Percentiles rank a stretch among this genome's conserved stretches.
Conservation (phyloP, 2,329 filamentous ascomycete species). For the Alternaria arbusti region DNA sequence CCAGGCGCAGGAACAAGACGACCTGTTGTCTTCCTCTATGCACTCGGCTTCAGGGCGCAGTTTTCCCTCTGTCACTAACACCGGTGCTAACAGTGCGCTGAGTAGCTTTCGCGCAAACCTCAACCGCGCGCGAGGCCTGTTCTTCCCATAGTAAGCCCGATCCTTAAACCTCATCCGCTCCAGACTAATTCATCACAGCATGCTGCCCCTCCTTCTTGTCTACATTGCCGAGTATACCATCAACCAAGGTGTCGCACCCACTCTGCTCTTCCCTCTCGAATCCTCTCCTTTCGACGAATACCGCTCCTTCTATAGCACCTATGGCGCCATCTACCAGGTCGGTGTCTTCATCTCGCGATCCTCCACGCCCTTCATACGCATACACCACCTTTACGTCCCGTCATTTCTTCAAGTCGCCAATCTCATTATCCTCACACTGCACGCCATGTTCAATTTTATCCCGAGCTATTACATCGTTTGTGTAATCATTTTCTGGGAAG, state of each 20-base stretch:
- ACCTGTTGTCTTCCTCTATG: constrained; percentile 44
- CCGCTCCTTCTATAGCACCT: constrained; percentile 91
- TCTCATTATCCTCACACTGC: constrained; percentile 72
- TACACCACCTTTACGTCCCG: constrained; percentile 81
- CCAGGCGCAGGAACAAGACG: constrained; percentile 37
- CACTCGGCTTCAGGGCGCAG: constrained; percentile 41
- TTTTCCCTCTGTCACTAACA: constrained; percentile 24
- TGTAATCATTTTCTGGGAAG: constrained; percentile 89
- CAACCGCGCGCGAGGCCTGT: constrained; percentile 69
- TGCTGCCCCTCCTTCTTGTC: constrained; percentile 89
- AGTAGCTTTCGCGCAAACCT: constrained; percentile 60
- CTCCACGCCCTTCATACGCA: constrained; percentile 83
- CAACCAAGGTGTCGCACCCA: constrained; percentile 92
- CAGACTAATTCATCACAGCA: constrained; percentile 54
- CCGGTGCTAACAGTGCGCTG: constrained; percentile 21
- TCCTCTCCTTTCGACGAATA: constrained; percentile 79
- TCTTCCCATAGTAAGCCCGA: constrained; percentile 69
- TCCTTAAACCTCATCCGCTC: neutral
- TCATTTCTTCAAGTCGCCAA: constrained; percentile 84
- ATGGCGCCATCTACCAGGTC: constrained; percentile 91
- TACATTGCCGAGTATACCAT: constrained; percentile 98
- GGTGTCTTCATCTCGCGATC: constrained; percentile 95
- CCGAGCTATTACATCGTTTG: constrained; percentile 73
- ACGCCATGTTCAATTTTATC: constrained; percentile 67
- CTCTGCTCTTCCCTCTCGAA: constrained; percentile 81